Evolutionary conservation across 768 basidiomycete genomes (phyloP), one percentile per base, ranked within the genome.

Genomic region (Boletellus ananiceps): DNA sequence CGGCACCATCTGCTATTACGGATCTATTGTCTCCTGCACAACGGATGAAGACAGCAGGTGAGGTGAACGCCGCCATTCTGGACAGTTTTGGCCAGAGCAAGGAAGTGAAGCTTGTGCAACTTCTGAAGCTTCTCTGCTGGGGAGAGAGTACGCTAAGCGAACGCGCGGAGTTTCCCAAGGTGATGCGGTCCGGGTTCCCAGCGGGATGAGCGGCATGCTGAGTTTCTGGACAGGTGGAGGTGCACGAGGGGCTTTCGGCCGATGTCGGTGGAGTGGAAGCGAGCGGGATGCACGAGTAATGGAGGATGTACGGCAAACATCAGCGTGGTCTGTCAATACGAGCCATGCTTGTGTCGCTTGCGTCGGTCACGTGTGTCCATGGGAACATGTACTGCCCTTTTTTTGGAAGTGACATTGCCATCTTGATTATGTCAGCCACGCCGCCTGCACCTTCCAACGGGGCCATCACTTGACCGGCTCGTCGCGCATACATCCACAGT

Each of bases 51-150:
- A 95, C 94, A n/a, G 94, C 94, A 1, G 84, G 88, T 18, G 92
- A 95, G 71, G 84, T 98, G 64, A 99, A 99, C 63, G 87, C 90
- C 1, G 94, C 95, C 29, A 95, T 99, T 47, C 71, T 99, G 63
- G 90, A 93, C 61, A 88, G 86, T 61, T 74, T 93, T 54, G 88
- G 92, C 57, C 91, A 97, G 60, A 92, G 93, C 0, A 88, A 87
- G 64, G 90, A 95, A 65, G 90, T 94, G 49, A 96, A 95, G 69
- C 70, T 97, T 44, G 81, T 86, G 25, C 84, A 83, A 15, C 64
- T 97, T 63, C 69, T 97, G 67, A 83, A 87, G 69, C 73, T 96
- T 57, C 73, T 94, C 58, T 81, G 79, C 40, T 98, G 93, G 93
- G 93, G 91, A 0, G 93, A 95, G 71, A 75, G 73, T 42, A 70